Conservation (phyloP, 2,329 filamentous ascomycete species). For the Monosporascus sp. region DNA sequence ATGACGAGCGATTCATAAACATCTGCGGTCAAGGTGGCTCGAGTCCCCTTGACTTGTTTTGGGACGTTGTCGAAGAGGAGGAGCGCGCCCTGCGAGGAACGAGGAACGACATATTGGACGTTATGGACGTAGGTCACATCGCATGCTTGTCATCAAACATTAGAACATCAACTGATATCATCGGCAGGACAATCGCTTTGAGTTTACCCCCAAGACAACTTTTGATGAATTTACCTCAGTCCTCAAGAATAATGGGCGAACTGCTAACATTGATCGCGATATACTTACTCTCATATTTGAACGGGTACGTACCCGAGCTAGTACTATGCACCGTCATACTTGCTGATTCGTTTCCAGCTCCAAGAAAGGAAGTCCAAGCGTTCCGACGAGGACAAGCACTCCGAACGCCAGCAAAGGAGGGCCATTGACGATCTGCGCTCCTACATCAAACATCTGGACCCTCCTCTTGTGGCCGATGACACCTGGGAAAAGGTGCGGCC, state of each 20-base stretch:
- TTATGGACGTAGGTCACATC: slow-evolving; percentile 66
- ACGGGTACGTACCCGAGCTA: slow-evolving; percentile 48
- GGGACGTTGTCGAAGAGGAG: slow-evolving; percentile 92
- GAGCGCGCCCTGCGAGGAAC: slow-evolving; percentile 78
- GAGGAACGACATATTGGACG: slow-evolving; percentile 80
- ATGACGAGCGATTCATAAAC: slow-evolving; percentile 76
- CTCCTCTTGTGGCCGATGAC: slow-evolving; percentile 71
- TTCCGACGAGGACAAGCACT: slow-evolving; percentile 69
- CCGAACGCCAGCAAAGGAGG: slow-evolving; percentile 80
- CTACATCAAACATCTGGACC: slow-evolving; percentile 84
- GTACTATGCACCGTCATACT: slow-evolving; percentile 15
- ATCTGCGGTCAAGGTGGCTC: slow-evolving; percentile 84
- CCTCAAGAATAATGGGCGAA: slow-evolving; percentile 81
- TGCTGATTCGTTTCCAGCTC: slow-evolving; percentile 45
- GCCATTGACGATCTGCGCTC: slow-evolving; percentile 80
- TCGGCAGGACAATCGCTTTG: slow-evolving; percentile 78
- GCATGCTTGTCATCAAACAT: background rate
- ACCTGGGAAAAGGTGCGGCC: slow-evolving; percentile 84
- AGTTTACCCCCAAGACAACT: slow-evolving; percentile 79
- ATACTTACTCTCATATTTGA: slow-evolving; percentile 78
- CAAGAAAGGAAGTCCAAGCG: slow-evolving; percentile 81
- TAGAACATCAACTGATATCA: slow-evolving; percentile 29
- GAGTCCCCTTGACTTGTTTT: slow-evolving; percentile 86
- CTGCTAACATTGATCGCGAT: slow-evolving; percentile 79
- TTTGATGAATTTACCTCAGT: slow-evolving; percentile 82